A percentile compares a stretch with the other conserved stretches of the same genome.
phyloP scores from a whole-genome alignment of 345 rosid genomes.

The Geranium brycei region DNA sequence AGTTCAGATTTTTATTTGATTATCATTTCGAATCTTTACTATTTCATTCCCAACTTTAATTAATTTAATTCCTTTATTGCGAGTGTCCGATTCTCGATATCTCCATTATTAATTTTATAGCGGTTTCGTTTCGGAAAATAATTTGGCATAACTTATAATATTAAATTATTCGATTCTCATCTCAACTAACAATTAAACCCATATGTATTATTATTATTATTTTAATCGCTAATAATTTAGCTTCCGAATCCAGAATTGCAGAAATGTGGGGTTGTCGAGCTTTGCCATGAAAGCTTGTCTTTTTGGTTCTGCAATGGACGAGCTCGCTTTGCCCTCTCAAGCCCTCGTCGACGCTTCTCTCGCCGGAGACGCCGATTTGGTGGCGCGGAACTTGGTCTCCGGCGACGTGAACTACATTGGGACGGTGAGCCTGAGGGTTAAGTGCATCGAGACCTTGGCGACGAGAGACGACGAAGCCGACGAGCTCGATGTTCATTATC shows the following conservation, averaged over 20 bases:
- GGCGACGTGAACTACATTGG: conserved; percentile 23
- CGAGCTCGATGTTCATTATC: conserved; percentile 19
- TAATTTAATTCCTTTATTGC: background rate
- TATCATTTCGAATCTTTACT: background rate
- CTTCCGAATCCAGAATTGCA: background rate
- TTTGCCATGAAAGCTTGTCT: background rate
- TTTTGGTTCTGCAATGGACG: conserved; percentile 11
- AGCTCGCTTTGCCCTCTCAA: conserved; percentile 13
- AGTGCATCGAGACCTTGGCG: conserved; percentile 18
- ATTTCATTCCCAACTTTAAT: background rate
- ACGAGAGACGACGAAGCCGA: conserved; percentile 24
- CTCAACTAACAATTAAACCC: background rate
- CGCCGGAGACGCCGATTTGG: conserved; percentile 17
- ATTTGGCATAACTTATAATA: too few relatives aligned
- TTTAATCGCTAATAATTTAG: background rate
- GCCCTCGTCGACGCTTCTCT: conserved; percentile 20
- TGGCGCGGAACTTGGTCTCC: conserved; percentile 9
- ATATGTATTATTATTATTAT: too few relatives aligned
- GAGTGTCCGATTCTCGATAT: background rate
- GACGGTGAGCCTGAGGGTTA: conserved; percentile 22
- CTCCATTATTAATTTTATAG: background rate
- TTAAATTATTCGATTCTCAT: background rate
- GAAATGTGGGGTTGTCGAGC: background rate
- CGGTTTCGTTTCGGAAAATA: too few relatives aligned
- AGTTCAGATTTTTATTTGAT: background rate